Base-by-base conservation (phyloP, 2,329 filamentous ascomycete genomes). In the Pestalotiopsis sp. region DNA sequence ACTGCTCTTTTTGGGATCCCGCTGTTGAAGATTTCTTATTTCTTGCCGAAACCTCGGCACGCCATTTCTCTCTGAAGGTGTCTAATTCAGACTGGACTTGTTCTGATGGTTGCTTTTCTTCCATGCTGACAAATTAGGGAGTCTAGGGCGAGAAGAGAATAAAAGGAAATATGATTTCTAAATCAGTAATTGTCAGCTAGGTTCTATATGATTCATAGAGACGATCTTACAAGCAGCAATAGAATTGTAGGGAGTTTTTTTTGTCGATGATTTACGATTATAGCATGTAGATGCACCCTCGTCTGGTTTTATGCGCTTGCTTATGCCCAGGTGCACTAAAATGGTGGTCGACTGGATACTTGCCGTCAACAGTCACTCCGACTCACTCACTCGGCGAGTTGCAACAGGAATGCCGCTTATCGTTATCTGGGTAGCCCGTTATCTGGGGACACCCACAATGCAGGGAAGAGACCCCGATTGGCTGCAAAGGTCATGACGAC, bases 21-120 rank as follows among this genome's bases (percentile, higher is more conserved):
- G 26, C 35, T 68, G 24, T 48, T 75, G 39, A n/a, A 17, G 75
- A 38, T 65, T 79, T 75, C 69, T 76, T 83, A 2, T 80, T 79
- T 62, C 83, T 76, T 6, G 76, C 75, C 56, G 76, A 75, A 22
- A 97, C 92, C 77, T 98, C 94, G 73, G 93, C 91, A 68, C 89
- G 89, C 94, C 94, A 98, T 84, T 94, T 87, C 75, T 89, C 87
- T 71, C 95, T 91, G 81, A 98, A 98, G 59, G 88, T 90, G 79
- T 97, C 93, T 69, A 98, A 88, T 79, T 97, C 94, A 64, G 90
- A 85, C 77, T 88, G 85, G 61, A 85, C 79, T 67, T 74, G 73
- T 39, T 74, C 72, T 20, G 73, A 68, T 30, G 75, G 71, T 56
- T 73, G 72, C 24, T 76, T 10, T 52, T 52, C 4, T n/a, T 48